Evolutionary conservation across 83 land plant genomes (phyloP).

Genomic region (Thuja plicata): DNA sequence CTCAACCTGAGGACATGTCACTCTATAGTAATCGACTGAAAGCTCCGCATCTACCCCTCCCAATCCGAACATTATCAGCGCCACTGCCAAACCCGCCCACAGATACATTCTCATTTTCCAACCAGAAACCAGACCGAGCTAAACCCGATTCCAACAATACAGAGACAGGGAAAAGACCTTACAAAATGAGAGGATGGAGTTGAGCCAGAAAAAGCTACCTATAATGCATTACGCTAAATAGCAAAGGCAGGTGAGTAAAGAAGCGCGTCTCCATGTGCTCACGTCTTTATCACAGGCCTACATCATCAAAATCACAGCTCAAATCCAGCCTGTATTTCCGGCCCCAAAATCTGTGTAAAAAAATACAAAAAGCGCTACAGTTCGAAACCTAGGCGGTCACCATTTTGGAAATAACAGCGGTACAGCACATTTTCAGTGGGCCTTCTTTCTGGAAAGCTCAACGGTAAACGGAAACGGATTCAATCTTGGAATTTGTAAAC

Average conservation of each 20-base stretch:
- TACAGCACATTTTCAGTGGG: too few species aligned
- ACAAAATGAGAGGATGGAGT: background rate
- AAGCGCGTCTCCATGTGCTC: background rate
- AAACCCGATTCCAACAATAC: background rate
- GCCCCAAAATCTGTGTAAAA: background rate
- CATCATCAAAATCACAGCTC: background rate
- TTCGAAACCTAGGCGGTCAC: too few species aligned
- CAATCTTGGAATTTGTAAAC: too few species aligned
- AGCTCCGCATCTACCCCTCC: constrained; percentile 14
- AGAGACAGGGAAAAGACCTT: background rate
- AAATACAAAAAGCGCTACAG: too few species aligned
- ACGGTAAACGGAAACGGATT: too few species aligned
- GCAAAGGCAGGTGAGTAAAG: too few species aligned
- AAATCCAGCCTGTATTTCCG: background rate
- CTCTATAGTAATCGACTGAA: constrained; percentile 28
- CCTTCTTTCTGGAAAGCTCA: too few species aligned
- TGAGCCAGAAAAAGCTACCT: too few species aligned
- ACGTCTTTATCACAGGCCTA: background rate
- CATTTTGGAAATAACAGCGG: too few species aligned
- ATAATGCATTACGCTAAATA: too few species aligned
- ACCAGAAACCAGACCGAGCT: background rate
- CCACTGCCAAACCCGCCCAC: background rate
- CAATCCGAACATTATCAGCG: background rate
- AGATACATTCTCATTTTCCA: background rate
- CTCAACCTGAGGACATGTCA: constrained; percentile 35